These are phyloP conservation scores for Aphanomyces invadans DNA, from an alignment of 352 stramenopile genomes.

Conservation along the genomic window DNA sequence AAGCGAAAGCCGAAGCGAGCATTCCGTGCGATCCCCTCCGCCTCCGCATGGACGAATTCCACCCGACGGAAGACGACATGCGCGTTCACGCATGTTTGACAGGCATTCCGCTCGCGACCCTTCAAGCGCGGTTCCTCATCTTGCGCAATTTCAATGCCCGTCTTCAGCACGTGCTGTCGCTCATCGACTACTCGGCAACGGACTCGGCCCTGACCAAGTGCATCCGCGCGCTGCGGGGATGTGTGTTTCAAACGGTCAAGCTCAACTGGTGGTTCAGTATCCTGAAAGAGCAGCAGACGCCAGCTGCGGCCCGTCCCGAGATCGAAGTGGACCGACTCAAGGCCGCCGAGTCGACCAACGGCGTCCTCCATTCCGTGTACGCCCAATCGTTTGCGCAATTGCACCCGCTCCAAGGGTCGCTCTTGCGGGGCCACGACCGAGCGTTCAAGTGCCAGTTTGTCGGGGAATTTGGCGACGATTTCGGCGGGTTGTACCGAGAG, in stretches of 20 bases:
- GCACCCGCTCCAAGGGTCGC: constrained; percentile 72
- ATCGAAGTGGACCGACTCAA: constrained; percentile 81
- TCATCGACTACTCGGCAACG: constrained; percentile 72
- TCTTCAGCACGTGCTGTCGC: constrained; percentile 75
- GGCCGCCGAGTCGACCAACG: constrained; percentile 56
- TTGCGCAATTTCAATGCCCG: constrained; percentile 83
- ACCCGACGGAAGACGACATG: constrained; percentile 55
- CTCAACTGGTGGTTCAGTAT: constrained; percentile 83
- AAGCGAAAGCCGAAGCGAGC: constrained; percentile 60
- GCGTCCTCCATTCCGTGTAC: constrained; percentile 73
- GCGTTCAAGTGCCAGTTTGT: constrained; percentile 90
- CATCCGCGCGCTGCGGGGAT: constrained; percentile 45
- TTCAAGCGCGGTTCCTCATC: constrained; percentile 78
- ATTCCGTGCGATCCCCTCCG: constrained; percentile 76
- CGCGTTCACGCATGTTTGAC: constrained; percentile 41
- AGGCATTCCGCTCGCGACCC: constrained; percentile 38
- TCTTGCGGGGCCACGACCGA: constrained; percentile 73
- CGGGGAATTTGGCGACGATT: constrained; percentile 86
- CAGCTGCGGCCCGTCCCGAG: constrained; percentile 64
- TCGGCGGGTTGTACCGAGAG: constrained; percentile 85
- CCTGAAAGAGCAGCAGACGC: constrained; percentile 79
- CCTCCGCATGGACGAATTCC: constrained; percentile 75
- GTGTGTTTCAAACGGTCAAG: constrained; percentile 84
- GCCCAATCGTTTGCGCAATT: constrained; percentile 81
- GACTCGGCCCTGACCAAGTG: constrained; percentile 52